Evolutionary conservation across 164 flowering plant genomes (phyloP).

Genomic region (Magnolia changhungtana): DNA sequence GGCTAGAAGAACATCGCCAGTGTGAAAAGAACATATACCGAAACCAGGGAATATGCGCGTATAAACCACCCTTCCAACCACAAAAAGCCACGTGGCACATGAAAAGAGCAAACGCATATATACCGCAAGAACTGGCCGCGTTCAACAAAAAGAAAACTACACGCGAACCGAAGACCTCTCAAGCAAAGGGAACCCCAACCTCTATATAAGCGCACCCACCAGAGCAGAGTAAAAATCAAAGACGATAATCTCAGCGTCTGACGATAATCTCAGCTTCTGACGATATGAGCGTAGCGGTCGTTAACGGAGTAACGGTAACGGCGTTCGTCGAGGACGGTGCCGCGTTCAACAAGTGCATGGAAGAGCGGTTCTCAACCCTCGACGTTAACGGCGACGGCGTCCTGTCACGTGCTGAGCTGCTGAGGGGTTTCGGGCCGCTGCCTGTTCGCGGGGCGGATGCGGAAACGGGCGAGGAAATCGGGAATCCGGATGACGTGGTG

Average conservation of each 20-base stretch:
- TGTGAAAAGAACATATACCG: too few species aligned
- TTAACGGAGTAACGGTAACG: conserved; percentile 36
- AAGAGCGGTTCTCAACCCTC: conserved; percentile 39
- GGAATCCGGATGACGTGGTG: conserved; percentile 29
- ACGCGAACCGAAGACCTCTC: too few species aligned
- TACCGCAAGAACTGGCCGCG: too few species aligned
- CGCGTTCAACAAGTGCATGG: conserved; percentile 31
- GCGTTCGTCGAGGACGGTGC: conserved; percentile 39
- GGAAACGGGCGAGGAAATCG: conserved; percentile 26
- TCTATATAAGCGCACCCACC: too few species aligned
- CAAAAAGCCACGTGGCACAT: too few species aligned
- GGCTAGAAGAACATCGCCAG: too few species aligned
- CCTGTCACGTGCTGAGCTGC: conserved; percentile 37
- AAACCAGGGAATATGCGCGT: too few species aligned
- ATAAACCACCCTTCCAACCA: too few species aligned
- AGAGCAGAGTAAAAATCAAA: too few species aligned
- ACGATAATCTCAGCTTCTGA: background rate
- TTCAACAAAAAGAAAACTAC: too few species aligned
- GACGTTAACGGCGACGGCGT: conserved; percentile 47
- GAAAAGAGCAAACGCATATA: too few species aligned
- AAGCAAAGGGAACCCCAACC: too few species aligned
- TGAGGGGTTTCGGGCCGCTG: conserved; percentile 23
- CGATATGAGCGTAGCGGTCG: conserved; percentile 37
- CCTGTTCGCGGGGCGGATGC: conserved; percentile 17
- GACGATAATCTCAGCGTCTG: background rate